Evolutionary conservation across 805 yeast species (phyloP).

Genomic region (Schwanniomyces vanrijiae): DNA sequence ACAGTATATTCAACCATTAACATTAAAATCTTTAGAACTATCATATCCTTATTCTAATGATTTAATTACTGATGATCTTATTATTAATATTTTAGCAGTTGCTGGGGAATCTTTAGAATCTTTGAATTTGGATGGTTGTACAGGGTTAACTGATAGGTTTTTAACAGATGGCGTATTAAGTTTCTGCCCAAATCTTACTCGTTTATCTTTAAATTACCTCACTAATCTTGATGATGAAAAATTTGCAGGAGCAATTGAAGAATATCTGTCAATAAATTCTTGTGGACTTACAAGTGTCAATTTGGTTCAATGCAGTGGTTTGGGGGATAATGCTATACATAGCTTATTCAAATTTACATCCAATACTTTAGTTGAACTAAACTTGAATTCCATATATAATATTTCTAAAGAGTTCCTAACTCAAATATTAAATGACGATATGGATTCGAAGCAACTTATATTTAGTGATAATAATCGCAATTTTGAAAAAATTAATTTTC

Average conservation of each 20-base stretch:
- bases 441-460: slow-evolving; percentile 11
- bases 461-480: slow-evolving; percentile 1
- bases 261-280: slow-evolving; percentile 48
- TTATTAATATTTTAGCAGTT: slow-evolving; percentile 58
- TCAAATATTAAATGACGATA: slow-evolving; percentile 41
- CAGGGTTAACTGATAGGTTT: slow-evolving; percentile 66
- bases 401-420: slow-evolving; percentile 53
- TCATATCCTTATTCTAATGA: slow-evolving; percentile 68
- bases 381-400: slow-evolving; percentile 68
- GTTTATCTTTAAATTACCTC: slow-evolving; percentile 56
- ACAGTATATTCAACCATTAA: slow-evolving; percentile 47
- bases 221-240: slow-evolving; percentile 74
- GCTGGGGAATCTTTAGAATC: slow-evolving; percentile 61
- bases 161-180: slow-evolving; percentile 56
- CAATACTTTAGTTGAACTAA: slow-evolving; percentile 64
- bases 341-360: slow-evolving; percentile 64
- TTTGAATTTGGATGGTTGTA: slow-evolving; percentile 71
- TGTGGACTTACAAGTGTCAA: slow-evolving; percentile 62
- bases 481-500: slow-evolving; percentile 33
- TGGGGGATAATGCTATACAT: slow-evolving; percentile 63
- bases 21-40: slow-evolving; percentile 59
- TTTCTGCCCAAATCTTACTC: slow-evolving; percentile 56
- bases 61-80: slow-evolving; percentile 63
- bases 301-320: slow-evolving; percentile 61
- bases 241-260: slow-evolving; percentile 53